phyloP scores from a whole-genome alignment of 2,329 filamentous ascomycete species.

The Fusarium siculi region DNA sequence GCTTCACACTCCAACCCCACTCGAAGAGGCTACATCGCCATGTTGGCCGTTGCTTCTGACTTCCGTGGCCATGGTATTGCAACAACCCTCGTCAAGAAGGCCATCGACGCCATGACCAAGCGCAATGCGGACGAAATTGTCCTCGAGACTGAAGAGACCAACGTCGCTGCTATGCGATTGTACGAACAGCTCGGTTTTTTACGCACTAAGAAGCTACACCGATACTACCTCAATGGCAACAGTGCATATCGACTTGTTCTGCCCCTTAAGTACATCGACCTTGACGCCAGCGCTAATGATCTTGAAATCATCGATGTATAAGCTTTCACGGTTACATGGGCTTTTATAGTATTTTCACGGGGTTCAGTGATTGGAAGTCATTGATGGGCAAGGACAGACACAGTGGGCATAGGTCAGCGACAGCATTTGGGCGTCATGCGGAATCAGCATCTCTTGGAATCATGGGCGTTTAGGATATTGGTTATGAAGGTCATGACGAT shows the following conservation, averaged over 20 bases:
- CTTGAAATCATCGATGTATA: conserved; percentile 47
- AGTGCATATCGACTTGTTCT: conserved; percentile 91
- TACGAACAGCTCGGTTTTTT: conserved; percentile 95
- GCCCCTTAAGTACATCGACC: conserved; percentile 71
- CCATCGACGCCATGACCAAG: conserved; percentile 89
- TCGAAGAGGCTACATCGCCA: conserved; percentile 94
- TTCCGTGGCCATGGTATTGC: conserved; percentile 89
- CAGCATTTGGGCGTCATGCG: conserved; percentile 13
- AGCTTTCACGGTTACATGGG: not conserved
- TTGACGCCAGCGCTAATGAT: conserved; percentile 52
- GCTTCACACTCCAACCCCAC: conserved; percentile 79
- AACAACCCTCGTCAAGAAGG: conserved; percentile 86
- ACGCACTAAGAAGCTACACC: conserved; percentile 89
- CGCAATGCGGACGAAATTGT: conserved; percentile 92
- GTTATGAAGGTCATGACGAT: conserved; percentile 19
- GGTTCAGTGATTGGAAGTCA: not conserved
- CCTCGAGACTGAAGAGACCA: conserved; percentile 94
- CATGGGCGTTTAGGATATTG: conserved; percentile 25
- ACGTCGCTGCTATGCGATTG: conserved; percentile 86
- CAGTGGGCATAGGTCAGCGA: not conserved
- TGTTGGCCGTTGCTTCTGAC: conserved; percentile 88
- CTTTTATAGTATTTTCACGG: conserved; percentile 1
- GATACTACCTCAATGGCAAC: conserved; percentile 97
- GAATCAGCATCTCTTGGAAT: conserved; percentile 10
- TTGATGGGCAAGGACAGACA: not conserved